phyloP scores from a whole-genome alignment of 768 basidiomycete genomes.

The Rhizopogon rudus region DNA sequence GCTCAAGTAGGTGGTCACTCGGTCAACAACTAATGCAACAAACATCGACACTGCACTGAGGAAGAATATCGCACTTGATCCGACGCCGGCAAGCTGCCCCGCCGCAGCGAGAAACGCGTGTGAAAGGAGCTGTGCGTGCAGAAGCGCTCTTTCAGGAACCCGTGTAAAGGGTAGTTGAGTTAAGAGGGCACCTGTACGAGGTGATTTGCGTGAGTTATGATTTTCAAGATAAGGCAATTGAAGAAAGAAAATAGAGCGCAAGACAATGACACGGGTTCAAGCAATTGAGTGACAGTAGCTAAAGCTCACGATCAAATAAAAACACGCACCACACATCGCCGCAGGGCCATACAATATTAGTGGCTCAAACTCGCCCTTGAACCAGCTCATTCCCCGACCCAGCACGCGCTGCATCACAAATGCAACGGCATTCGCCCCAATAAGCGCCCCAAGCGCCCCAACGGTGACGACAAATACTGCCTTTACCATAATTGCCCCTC shows the following conservation, averaged over 20 bases:
- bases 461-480: constrained; percentile 45
- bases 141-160: constrained; percentile 22
- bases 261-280: neutral
- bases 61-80: constrained; percentile 75
- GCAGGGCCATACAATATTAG: constrained; percentile 73
- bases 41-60: constrained; percentile 56
- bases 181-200: constrained; percentile 49
- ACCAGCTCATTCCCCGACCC: constrained; percentile 82
- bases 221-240: neutral
- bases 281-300: too few relatives aligned
- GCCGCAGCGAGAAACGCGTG: constrained; percentile 50
- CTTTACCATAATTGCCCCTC: constrained; percentile 25
- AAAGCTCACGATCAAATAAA: neutral
- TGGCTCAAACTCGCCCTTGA: constrained; percentile 59
- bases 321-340: constrained; percentile 57
- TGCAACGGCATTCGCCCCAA: constrained; percentile 69
- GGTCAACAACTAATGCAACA: constrained; percentile 50
- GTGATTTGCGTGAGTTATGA: neutral
- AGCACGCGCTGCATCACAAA: constrained; percentile 57
- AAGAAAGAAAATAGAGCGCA: neutral
- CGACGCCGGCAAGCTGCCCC: constrained; percentile 64
- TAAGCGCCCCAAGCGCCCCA: constrained; percentile 51
- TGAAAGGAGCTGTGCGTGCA: constrained; percentile 57
- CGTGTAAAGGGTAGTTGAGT: constrained; percentile 53
- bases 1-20: constrained; percentile 21